Base-by-base conservation (phyloP, 495 filamentous ascomycete genomes). In the Penicillium odoratum region DNA sequence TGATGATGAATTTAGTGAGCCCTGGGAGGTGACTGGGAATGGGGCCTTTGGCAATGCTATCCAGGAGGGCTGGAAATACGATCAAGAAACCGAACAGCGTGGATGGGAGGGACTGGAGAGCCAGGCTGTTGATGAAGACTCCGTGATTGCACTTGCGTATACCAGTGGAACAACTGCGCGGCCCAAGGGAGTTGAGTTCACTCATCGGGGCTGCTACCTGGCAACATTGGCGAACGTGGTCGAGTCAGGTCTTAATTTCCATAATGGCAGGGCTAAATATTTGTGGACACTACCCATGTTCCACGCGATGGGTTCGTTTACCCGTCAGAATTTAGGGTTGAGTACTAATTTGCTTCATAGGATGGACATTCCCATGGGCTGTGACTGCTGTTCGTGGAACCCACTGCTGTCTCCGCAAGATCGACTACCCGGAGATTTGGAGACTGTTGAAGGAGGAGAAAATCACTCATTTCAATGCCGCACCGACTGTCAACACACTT, bases 231-330 rank as follows among this genome's bases (percentile, higher is more conserved):
- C 73, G 3, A 98, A 98, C 70, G 73, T 97, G 5, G 83, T 98
- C 45, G 94, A 98, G 71, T 91, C 88, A 9, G 89, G 90, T 0
- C 76, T 98, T 40, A 96, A 94, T 69, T 81, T 77, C 42, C 75
- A 84, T 51, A 70, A 68, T 0, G 87, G 85, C 15, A 74, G 89
- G 51, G 90, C 88, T 70, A 83, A 84, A 58, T 97, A 95, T 76
- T 78, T 97, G 36, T 97, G 92, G 92, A 97, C 88, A 30, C 70
- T 97, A 49, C 92, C 92, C 2, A 94, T 97, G 92, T 98, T 98
- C 68, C 94, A 98, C 77, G 94, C 94, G 25, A 84, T 89, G 64
- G 93, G 93, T 68, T 57, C 59, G 76, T 68, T 31, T 28, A 34
- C 10, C 29, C 15, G 18, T 25, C 9, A 31, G 33, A 13, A 31